Conservation (phyloP, 73 alveolate genomes). For the Stentor coeruleus region DNA sequence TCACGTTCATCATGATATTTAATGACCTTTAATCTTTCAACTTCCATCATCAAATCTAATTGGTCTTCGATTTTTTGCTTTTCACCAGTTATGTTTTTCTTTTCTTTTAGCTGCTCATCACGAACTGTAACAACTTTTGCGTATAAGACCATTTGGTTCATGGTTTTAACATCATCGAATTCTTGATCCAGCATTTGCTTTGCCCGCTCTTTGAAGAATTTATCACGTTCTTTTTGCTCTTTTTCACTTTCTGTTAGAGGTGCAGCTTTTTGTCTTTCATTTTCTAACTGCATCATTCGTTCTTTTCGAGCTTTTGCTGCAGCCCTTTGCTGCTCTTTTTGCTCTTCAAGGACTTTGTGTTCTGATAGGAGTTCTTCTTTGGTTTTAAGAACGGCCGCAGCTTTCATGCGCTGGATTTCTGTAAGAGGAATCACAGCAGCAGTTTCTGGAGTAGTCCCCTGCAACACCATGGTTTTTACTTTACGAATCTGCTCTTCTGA, state of each 20-base stretch:
- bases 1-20: conserved; percentile 74
- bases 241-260: conserved; percentile 51
- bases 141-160: conserved; percentile 88
- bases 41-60: conserved; percentile 83
- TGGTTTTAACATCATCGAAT: conserved; percentile 76
- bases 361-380: conserved; percentile 56
- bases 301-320: conserved; percentile 69
- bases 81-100: conserved; percentile 58
- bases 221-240: conserved; percentile 41
- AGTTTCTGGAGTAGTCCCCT: conserved; percentile 25
- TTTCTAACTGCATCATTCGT: conserved; percentile 64
- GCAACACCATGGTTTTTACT: not conserved
- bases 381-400: conserved; percentile 52
- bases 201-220: conserved; percentile 51
- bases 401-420: conserved; percentile 63
- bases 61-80: conserved; percentile 68
- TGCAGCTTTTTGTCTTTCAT: conserved; percentile 44
- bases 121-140: conserved; percentile 81
- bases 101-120: conserved; percentile 78
- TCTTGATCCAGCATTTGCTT: conserved; percentile 63
- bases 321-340: conserved; percentile 60
- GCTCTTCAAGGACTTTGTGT: conserved; percentile 60
- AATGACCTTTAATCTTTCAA: conserved; percentile 77
- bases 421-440: conserved; percentile 47
- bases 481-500: not conserved